Evolutionary conservation across 1,139 yeast genomes (phyloP), one percentile per base, ranked within the genome.

Genomic region (Spathaspora sp.): DNA sequence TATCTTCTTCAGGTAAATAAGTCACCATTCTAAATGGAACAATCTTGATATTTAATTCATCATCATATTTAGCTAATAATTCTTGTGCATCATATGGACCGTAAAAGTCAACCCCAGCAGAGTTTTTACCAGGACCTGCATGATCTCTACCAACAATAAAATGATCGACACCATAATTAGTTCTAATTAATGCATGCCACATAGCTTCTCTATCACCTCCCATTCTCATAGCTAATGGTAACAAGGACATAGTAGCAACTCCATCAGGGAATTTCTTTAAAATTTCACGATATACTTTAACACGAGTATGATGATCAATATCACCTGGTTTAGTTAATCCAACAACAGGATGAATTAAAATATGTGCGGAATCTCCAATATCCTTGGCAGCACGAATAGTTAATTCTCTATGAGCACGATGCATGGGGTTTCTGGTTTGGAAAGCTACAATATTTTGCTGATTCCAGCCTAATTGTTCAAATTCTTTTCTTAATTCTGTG

Each of bases 341-440:
- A 41, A 93, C 99, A 40, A 91, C 98, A 4, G 99, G 99, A 67
- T 91, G 98, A 61, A 91, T 89, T 66, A 91, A 77, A 46, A 91
- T 85, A 56, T 88, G 91, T 23, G 77, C 78, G 40, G 64, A 62
- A 37, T 61, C 65, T 27, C 78, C 79, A 48, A 74, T 65, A 49
- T 74, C 79, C 38, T 63, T 58, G 25, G 98, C 98, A 31, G 98
- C 98, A 59, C 98, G 82, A 43, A 91, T 95, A 15, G 98, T 91
- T 62, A 91, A 77, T 67, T 93, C 98, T 66, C 97, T 81, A 69
- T 91, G 98, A 34, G 98, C 98, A 68, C 98, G 84, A 70, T 91
- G 98, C 97, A 91, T 90, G 55, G 98, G 98, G 72, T 91, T 91
- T 75, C 98, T 83, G 43, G 98, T 91, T 74, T 91, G 98, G 84